These are phyloP conservation scores for Exophiala phaeomuriformis DNA, from an alignment of 2,329 filamentous ascomycete species.

Conservation along the genomic window DNA sequence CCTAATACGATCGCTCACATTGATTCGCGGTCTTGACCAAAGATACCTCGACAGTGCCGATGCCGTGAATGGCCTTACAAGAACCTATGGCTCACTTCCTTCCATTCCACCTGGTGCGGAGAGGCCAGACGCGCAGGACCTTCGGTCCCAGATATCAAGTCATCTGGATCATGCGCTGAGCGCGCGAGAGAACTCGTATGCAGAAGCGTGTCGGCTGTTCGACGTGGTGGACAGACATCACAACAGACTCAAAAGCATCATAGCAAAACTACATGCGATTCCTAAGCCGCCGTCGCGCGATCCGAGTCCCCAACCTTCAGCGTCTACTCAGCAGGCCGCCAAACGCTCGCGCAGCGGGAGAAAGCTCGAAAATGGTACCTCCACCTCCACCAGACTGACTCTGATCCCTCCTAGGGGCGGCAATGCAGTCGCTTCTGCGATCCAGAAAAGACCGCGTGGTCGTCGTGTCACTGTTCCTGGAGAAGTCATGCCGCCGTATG, in stretches of 20 bases:
- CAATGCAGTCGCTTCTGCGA: slow-evolving; percentile 20
- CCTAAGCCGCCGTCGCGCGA: slow-evolving; percentile 55
- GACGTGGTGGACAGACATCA: slow-evolving; percentile 53
- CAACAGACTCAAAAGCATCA: slow-evolving; percentile 52
- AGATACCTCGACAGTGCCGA: slow-evolving; percentile 39
- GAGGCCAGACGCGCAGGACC: slow-evolving; percentile 45
- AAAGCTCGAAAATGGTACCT: slow-evolving; percentile 32
- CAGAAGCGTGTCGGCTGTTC: slow-evolving; percentile 50
- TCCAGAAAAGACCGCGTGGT: slow-evolving; percentile 33
- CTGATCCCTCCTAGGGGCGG: slow-evolving; percentile 28
- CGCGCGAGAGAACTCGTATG: slow-evolving; percentile 49
- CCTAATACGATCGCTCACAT: slow-evolving; percentile 54
- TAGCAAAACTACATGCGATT: slow-evolving; percentile 54
- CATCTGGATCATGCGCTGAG: slow-evolving; percentile 49
- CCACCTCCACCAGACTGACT: slow-evolving; percentile 36
- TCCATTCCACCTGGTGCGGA: slow-evolving; percentile 41
- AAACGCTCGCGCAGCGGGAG: slow-evolving; percentile 38
- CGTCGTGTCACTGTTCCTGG: slow-evolving; percentile 33
- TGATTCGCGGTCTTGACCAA: slow-evolving; percentile 48
- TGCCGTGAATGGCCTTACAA: slow-evolving; percentile 38
- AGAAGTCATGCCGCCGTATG: slow-evolving; percentile 34
- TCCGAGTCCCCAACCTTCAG: slow-evolving; percentile 44
- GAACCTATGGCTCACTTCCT: slow-evolving; percentile 44
- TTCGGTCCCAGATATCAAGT: slow-evolving; percentile 52
- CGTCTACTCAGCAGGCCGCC: slow-evolving; percentile 30